Evolutionary conservation across 2,329 filamentous ascomycete species (phyloP), one percentile per base, ranked within the genome.

Genomic region (Penicillium sp.): DNA sequence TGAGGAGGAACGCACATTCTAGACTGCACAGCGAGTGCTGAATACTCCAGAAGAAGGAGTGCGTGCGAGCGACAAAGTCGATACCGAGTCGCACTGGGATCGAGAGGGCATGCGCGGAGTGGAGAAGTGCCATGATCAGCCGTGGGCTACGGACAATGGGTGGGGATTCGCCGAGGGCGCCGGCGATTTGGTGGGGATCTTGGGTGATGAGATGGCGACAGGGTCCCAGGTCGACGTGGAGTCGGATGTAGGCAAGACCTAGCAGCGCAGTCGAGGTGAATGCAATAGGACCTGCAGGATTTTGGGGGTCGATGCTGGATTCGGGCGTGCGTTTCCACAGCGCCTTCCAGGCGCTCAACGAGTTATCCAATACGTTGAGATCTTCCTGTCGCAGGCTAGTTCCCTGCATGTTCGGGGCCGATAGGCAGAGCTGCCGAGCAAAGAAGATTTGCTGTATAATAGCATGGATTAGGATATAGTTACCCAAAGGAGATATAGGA

Each of bases 41-140:
- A 31, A 84, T 81, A 39, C 79, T 81, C 83, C 82, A 85, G 65
- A 83, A 81, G 55, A 83, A 80, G 1, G 81, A 82, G 65, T 83
- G 81, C 1, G 79, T 83, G 47, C 76, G 75, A 3, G 82, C 81
- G 39, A 84, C 82, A 52, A 82, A 82, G 51, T 81, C 77, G 51
- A 84, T 79, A 1, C 83, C 83, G 9, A 84, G 74, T 41, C 81
- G 76, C 3, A 84, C 80, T 0, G 81, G 82, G 27, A 85, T 82
- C 10, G 82, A 83, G 9, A 85, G 73, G 13, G 82, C 82, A 58
- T 84, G 82, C 0, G 80, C 79, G n/a, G 81, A 81, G 63, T 85
- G 81, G 3, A 84, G 68, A 2, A 84, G 70, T 3, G 82, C 82
- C 64, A 79, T 81, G 3, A 81, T 79, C 13, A 83, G 72, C 35